phyloP scores from a whole-genome alignment of 2,329 filamentous ascomycete genomes.

The Thelonectria blattea region DNA sequence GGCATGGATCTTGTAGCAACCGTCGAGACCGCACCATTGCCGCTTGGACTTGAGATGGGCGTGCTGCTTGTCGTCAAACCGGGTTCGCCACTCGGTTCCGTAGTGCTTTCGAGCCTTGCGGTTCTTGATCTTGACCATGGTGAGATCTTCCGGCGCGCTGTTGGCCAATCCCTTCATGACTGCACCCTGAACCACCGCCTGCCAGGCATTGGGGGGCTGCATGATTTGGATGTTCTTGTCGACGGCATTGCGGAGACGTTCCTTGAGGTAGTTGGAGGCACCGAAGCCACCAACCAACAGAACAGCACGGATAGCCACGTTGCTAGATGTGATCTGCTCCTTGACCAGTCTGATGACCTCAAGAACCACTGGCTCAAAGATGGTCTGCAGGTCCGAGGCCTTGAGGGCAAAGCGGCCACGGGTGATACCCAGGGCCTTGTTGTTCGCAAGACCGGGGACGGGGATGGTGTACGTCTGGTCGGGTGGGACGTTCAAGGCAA shows the following conservation, averaged over 20 bases:
- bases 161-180: slow-evolving; percentile 55
- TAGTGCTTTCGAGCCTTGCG: slow-evolving; percentile 53
- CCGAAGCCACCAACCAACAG: slow-evolving; percentile 55
- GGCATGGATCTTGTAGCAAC: slow-evolving; percentile 45
- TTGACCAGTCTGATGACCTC: slow-evolving; percentile 52
- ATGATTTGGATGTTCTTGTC: slow-evolving; percentile 47
- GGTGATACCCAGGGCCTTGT: slow-evolving; percentile 45
- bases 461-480: slow-evolving; percentile 47
- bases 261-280: slow-evolving; percentile 52
- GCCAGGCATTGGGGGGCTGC: slow-evolving; percentile 55
- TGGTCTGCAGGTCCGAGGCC: slow-evolving; percentile 47
- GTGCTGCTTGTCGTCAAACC: slow-evolving; percentile 42
- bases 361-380: slow-evolving; percentile 53
- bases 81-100: slow-evolving; percentile 44
- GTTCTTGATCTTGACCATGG: slow-evolving; percentile 47
- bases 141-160: slow-evolving; percentile 42
- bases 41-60: slow-evolving; percentile 40
- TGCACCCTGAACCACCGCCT: slow-evolving; percentile 55
- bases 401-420: slow-evolving; percentile 47
- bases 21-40: slow-evolving; percentile 46
- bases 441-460: slow-evolving; percentile 49
- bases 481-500: slow-evolving; percentile 39
- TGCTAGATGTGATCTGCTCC: slow-evolving; percentile 48
- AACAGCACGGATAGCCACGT: slow-evolving; percentile 48
- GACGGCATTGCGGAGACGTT: slow-evolving; percentile 46